These are phyloP conservation scores for Microdochium trichocladiopsis DNA, from an alignment of 2,329 filamentous ascomycete species.

Conservation along the genomic window DNA sequence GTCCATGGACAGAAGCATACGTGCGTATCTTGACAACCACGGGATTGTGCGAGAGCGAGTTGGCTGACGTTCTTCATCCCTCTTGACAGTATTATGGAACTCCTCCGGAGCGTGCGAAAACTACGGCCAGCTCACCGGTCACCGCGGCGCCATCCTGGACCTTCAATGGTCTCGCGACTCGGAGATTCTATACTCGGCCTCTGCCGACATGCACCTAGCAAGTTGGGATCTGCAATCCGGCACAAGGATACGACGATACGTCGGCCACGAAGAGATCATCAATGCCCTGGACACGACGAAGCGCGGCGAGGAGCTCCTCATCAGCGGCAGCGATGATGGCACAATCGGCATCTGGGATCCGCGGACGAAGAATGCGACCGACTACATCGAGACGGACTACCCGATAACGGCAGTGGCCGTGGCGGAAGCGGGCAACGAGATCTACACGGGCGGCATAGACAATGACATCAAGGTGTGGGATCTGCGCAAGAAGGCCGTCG, in stretches of 20 bases:
- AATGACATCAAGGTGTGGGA: slow-evolving; percentile 98
- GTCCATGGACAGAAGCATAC: slow-evolving; percentile 87
- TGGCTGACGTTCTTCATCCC: neutral
- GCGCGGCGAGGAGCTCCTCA: slow-evolving; percentile 81
- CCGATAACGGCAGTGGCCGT: slow-evolving; percentile 87
- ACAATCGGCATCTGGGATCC: slow-evolving; percentile 96
- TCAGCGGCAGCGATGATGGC: slow-evolving; percentile 90
- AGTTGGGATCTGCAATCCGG: slow-evolving; percentile 94
- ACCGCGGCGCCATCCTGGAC: slow-evolving; percentile 86
- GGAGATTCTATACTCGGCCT: slow-evolving; percentile 82
- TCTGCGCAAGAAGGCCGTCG: slow-evolving; percentile 79
- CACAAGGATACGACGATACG: slow-evolving; percentile 82
- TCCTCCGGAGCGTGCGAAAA: slow-evolving; percentile 92
- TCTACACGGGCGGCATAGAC: slow-evolving; percentile 92
- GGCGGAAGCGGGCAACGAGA: slow-evolving; percentile 90
- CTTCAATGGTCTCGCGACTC: slow-evolving; percentile 97
- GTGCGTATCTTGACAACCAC: slow-evolving; percentile 40
- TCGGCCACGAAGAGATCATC: slow-evolving; percentile 93
- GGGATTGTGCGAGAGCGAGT: slow-evolving; percentile 12
- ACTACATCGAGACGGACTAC: slow-evolving; percentile 85
- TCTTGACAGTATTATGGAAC: slow-evolving; percentile 72
- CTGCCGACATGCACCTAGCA: slow-evolving; percentile 85
- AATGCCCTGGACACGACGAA: slow-evolving; percentile 85
- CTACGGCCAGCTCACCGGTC: slow-evolving; percentile 80
- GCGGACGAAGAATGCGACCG: slow-evolving; percentile 77